Conservation (phyloP, 2,329 filamentous ascomycete genomes). For the Colletotrichum gloeosporioides region DNA sequence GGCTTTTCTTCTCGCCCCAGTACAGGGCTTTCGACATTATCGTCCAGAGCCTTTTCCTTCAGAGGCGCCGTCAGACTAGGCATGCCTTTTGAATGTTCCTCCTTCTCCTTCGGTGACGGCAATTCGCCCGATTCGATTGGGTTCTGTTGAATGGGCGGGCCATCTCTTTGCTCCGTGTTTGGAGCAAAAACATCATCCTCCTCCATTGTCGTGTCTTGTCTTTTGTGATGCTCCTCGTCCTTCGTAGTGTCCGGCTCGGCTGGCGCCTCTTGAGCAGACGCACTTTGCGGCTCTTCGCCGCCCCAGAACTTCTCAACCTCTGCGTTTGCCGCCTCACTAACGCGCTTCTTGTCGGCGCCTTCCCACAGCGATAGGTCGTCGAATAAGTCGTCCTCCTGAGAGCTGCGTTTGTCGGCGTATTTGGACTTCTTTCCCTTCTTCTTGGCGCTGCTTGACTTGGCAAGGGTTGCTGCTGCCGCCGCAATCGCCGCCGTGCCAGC, state of each 20-base stretch:
- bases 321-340: slow-evolving; percentile 24
- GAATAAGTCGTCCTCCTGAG: slow-evolving; percentile 47
- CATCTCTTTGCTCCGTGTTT: not conserved
- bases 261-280: not conserved
- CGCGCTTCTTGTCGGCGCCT: slow-evolving; percentile 41
- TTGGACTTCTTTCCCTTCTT: slow-evolving; percentile 42
- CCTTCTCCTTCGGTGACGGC: not conserved
- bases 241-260: not conserved
- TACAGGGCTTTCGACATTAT: slow-evolving; percentile 43
- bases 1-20: slow-evolving; percentile 31
- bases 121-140: not conserved
- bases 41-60: slow-evolving; percentile 29
- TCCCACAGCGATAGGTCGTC: slow-evolving; percentile 51
- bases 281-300: not conserved
- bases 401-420: slow-evolving; percentile 40
- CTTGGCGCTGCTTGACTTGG: slow-evolving; percentile 32
- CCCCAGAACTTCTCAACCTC: slow-evolving; percentile 39
- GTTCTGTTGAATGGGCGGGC: not conserved
- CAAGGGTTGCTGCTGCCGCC: slow-evolving; percentile 34
- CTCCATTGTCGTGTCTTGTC: not conserved
- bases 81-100: slow-evolving; percentile 9
- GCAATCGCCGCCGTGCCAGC: slow-evolving; percentile 30
- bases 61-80: slow-evolving; percentile 3
- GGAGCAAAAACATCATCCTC: slow-evolving; percentile 9
- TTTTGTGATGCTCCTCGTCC: not conserved